A percentile compares a stretch with the other conserved stretches of the same genome.
Conservation (phyloP, 306 rosid genomes). For the Pterocarpus santalinus region DNA sequence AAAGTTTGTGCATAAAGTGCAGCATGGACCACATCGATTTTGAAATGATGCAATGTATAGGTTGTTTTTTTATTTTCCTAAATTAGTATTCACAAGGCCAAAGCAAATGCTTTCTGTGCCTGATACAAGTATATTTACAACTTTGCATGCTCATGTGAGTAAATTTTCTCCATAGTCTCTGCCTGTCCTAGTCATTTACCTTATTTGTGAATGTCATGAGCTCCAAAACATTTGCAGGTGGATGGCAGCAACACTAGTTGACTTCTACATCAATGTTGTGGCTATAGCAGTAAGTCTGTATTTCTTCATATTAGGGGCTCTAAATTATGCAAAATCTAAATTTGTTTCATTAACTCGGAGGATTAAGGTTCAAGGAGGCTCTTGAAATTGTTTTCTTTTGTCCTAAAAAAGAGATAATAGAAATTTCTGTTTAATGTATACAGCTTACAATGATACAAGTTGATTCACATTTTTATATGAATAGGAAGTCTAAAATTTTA, state of each 20-base stretch:
- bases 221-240: slow-evolving; percentile 69
- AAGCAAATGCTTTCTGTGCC: slow-evolving; percentile 10
- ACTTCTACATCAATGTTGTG: slow-evolving; percentile 81
- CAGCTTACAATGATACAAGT: neutral
- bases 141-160: slow-evolving; percentile 19
- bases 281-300: slow-evolving; percentile 73
- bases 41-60: slow-evolving; percentile 7
- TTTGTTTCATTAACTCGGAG: slow-evolving; percentile 19
- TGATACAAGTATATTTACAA: slow-evolving; percentile 29
- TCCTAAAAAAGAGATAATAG: slow-evolving; percentile 16
- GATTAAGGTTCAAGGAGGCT: slow-evolving; percentile 32
- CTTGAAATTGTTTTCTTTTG: slow-evolving; percentile 4
- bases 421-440: neutral
- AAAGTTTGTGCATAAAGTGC: slow-evolving; percentile 28
- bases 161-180: slow-evolving; percentile 34
- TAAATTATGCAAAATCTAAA: slow-evolving; percentile 21
- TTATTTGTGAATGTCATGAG: slow-evolving; percentile 33
- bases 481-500: neutral
- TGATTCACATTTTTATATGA: neutral
- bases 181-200: slow-evolving; percentile 34
- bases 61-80: slow-evolving; percentile 33
- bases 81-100: slow-evolving; percentile 22
- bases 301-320: slow-evolving; percentile 38
- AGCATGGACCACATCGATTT: slow-evolving; percentile 14
- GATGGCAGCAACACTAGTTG: slow-evolving; percentile 78